A percentile compares a stretch with the other conserved stretches of the same genome.
phyloP scores from a whole-genome alignment of 768 basidiomycete genomes.

The Boletus coccyginus region DNA sequence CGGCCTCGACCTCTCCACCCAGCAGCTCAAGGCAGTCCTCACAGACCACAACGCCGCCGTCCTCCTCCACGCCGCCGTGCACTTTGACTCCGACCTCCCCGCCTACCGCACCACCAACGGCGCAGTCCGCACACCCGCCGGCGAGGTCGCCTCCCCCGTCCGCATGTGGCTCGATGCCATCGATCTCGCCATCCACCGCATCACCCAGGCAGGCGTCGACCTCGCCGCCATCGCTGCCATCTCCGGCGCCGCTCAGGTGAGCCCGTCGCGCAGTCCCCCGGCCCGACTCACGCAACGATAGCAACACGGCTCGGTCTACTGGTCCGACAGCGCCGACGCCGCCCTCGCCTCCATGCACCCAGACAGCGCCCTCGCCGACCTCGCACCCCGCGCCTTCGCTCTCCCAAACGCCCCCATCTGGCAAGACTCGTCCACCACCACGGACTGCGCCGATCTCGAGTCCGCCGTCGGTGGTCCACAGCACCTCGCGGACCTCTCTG shows the following conservation, averaged over 20 bases:
- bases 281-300: neutral
- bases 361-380: neutral
- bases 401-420: conserved; percentile 2
- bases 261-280: neutral
- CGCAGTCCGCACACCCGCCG: neutral
- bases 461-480: neutral
- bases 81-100: conserved; percentile 4
- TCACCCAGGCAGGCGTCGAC: neutral
- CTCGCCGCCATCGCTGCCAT: neutral
- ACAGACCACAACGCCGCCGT: neutral
- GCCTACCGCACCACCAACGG: neutral
- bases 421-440: conserved; percentile 3
- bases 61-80: neutral
- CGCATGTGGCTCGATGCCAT: conserved; percentile 10
- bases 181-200: neutral
- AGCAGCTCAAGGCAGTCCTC: conserved; percentile 4
- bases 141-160: conserved; percentile 1
- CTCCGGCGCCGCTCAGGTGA: conserved; percentile 4
- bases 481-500: neutral
- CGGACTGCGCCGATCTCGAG: neutral
- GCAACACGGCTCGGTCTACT: conserved; percentile 9
- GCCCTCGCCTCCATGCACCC: neutral
- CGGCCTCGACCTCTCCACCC: conserved; percentile 4
- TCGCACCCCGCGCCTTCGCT: neutral
- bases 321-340: neutral